Conservation (phyloP, 1,284 basidiomycete species). For the Chondrostereum purpureum region DNA sequence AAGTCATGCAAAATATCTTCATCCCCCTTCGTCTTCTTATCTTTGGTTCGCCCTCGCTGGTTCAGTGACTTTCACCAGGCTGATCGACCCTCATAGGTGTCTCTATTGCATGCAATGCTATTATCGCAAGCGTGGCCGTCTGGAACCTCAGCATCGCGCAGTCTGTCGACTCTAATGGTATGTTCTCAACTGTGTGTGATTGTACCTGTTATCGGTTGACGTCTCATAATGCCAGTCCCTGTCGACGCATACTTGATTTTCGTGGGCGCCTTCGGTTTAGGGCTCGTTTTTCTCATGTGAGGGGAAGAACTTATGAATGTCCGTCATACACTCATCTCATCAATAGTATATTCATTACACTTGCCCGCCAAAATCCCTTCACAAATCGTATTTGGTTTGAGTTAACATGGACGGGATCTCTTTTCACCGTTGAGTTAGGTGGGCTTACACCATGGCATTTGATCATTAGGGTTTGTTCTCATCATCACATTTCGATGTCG, state of each 20-base stretch:
- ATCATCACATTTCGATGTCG: not conserved
- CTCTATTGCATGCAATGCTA: slow-evolving; percentile 58
- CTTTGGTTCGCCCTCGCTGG: not conserved
- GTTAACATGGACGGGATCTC: slow-evolving; percentile 51
- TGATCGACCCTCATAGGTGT: slow-evolving; percentile 32
- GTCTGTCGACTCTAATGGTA: slow-evolving; percentile 26
- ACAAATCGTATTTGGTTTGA: slow-evolving; percentile 68
- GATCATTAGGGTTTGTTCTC: slow-evolving; percentile 8
- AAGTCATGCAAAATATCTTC: slow-evolving; percentile 2
- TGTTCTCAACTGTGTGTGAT: too few species aligned
- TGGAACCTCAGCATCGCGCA: slow-evolving; percentile 59
- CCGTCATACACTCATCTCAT: slow-evolving; percentile 5
- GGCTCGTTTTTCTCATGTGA: slow-evolving; percentile 55
- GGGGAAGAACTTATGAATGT: slow-evolving; percentile 18
- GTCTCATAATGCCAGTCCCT: slow-evolving; percentile 5
- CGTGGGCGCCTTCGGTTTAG: slow-evolving; percentile 51
- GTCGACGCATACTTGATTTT: slow-evolving; percentile 59
- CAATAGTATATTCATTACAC: slow-evolving; percentile 54
- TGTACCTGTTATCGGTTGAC: slow-evolving; percentile 4
- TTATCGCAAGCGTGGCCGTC: slow-evolving; percentile 58
- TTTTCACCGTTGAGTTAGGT: slow-evolving; percentile 60
- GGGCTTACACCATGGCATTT: slow-evolving; percentile 18
- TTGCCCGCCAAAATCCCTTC: slow-evolving; percentile 43
- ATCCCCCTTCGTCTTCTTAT: not conserved
- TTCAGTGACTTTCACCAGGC: not conserved